phyloP scores from a whole-genome alignment of 2,329 filamentous ascomycete species.

The Seiridium cupressi region DNA sequence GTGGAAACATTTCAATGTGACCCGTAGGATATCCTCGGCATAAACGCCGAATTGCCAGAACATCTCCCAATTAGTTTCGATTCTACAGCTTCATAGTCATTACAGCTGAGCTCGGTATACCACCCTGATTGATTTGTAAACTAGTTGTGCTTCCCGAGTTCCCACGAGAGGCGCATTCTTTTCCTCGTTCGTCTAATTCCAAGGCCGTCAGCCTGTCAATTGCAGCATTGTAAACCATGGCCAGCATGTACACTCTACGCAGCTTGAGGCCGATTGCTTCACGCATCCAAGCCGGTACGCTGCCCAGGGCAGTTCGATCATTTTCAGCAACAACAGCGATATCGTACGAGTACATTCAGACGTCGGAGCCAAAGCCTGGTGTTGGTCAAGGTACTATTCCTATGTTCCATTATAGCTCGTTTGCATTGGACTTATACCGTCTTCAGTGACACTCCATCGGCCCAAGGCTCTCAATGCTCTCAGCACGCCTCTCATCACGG shows the following conservation, averaged over 20 bases:
- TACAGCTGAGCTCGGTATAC: not conserved
- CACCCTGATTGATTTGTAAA: not conserved
- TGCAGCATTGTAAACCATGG: not conserved
- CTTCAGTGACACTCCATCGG: conserved; percentile 82
- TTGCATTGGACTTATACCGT: conserved; percentile 8
- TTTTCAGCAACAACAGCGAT: conserved; percentile 45
- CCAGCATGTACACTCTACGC: conserved; percentile 52
- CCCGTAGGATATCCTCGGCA: conserved; percentile 10
- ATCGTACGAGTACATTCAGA: conserved; percentile 77
- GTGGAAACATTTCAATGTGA: not conserved
- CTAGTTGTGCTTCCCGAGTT: too few relatives aligned
- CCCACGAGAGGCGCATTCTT: not conserved
- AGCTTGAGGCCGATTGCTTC: conserved; percentile 60
- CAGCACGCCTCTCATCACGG: conserved; percentile 83
- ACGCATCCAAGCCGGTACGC: conserved; percentile 54
- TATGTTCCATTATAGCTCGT: not conserved
- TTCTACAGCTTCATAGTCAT: not conserved
- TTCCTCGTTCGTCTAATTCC: not conserved
- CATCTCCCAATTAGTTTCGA: not conserved
- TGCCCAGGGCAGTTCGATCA: conserved; percentile 53
- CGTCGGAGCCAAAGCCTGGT: conserved; percentile 80
- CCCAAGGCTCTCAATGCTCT: conserved; percentile 96
- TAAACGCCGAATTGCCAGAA: not conserved
- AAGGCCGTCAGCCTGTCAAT: not conserved
- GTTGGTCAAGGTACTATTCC: conserved; percentile 74